Evolutionary conservation across 2,329 filamentous ascomycete species (phyloP).

Genomic region (Ceratocystis eucalypticola): DNA sequence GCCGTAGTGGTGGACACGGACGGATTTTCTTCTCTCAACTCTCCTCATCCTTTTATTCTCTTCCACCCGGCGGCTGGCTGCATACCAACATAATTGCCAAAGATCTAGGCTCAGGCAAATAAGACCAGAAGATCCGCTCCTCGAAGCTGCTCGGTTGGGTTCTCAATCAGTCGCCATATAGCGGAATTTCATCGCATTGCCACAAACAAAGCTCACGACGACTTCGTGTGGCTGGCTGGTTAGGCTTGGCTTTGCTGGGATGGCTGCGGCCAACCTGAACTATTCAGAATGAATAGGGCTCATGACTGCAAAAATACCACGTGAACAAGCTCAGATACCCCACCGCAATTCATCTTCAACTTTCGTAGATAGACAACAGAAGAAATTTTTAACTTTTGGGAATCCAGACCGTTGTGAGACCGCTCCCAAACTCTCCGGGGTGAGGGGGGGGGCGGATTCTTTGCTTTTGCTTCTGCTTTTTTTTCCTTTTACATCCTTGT

Average conservation of each 20-base stretch:
- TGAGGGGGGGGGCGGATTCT: too few species aligned
- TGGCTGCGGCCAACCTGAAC: too few species aligned
- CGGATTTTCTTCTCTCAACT: not conserved
- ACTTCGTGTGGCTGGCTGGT: conserved; percentile 1
- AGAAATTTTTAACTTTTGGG: not conserved
- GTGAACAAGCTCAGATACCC: not conserved
- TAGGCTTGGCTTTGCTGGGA: not conserved
- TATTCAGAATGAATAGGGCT: not conserved
- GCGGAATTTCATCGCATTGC: too few species aligned
- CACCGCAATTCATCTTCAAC: not conserved
- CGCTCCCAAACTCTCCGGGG: not conserved
- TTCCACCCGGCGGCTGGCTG: not conserved
- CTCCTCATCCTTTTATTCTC: not conserved
- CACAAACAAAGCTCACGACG: not conserved
- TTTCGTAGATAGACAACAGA: too few species aligned
- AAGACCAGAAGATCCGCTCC: not conserved
- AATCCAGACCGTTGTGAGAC: conserved; percentile 1
- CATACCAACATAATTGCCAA: too few species aligned
- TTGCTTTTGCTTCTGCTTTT: not conserved
- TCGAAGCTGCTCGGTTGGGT: not conserved
- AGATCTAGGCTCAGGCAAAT: too few species aligned
- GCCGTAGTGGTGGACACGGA: not conserved
- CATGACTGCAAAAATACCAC: not conserved
- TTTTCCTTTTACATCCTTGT: not conserved
- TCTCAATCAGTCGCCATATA: not conserved